Evolutionary conservation across 2,329 filamentous ascomycete species (phyloP).

Genomic region (Penicillium sp.): DNA sequence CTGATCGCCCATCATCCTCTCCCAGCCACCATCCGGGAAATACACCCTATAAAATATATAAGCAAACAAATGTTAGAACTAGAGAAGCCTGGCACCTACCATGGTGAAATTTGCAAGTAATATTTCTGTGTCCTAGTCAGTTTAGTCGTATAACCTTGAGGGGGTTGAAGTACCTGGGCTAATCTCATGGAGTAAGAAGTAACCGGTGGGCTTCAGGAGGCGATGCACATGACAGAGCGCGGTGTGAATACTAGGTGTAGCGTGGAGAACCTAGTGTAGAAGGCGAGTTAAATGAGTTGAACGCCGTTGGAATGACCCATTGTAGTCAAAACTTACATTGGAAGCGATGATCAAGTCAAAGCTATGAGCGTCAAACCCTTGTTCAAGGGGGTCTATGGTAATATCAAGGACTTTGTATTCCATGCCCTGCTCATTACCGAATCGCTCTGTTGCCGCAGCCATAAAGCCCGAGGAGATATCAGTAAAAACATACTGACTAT

Average conservation of each 20-base stretch:
- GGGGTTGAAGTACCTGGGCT: constrained; percentile 5
- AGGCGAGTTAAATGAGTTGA: neutral
- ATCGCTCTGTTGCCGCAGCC: neutral
- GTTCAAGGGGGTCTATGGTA: neutral
- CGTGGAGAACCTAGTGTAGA: constrained; percentile 13
- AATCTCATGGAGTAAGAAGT: constrained; percentile 47
- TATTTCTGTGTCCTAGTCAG: neutral
- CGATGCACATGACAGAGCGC: constrained; percentile 25
- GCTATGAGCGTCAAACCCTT: constrained; percentile 3
- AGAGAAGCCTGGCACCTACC: neutral
- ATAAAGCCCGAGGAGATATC: constrained; percentile 16
- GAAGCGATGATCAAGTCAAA: constrained; percentile 13
- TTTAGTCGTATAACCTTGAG: neutral
- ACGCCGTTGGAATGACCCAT: accelerated
- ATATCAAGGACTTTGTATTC: constrained; percentile 9
- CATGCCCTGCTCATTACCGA: neutral
- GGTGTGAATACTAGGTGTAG: constrained; percentile 16
- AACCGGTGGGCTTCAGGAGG: constrained; percentile 43
- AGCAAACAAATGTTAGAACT: neutral
- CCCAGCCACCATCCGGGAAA: constrained; percentile 13
- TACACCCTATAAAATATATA: neutral
- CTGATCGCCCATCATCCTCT: neutral
- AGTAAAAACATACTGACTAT: constrained; percentile 16
- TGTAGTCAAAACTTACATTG: neutral
- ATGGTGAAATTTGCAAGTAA: constrained; percentile 7